phyloP scores from a whole-genome alignment of 2,329 filamentous ascomycete genomes.

The Aspergillus tamarii region DNA sequence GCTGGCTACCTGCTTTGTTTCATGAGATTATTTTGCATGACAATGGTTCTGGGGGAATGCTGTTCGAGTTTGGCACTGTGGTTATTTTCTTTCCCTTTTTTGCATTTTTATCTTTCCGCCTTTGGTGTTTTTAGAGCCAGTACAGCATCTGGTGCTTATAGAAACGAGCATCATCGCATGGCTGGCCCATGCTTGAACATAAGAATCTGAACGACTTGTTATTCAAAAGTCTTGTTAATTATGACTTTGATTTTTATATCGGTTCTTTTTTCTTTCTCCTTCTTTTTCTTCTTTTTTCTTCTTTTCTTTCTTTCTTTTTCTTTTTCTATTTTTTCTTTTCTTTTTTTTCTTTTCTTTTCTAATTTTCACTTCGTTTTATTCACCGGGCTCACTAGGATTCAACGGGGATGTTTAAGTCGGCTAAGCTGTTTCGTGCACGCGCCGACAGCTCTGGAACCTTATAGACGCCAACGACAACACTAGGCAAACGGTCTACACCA shows the following conservation, averaged over 20 bases:
- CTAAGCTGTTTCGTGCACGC: not conserved
- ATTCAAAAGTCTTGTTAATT: not conserved
- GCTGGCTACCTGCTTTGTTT: slow-evolving; percentile 1
- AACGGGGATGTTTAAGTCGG: not conserved
- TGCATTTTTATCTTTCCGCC: not conserved
- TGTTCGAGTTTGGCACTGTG: not conserved
- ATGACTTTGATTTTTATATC: not conserved
- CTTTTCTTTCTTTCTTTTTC: too few relatives aligned
- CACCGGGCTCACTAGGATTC: not conserved
- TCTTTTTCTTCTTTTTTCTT: too few relatives aligned
- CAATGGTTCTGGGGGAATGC: not conserved
- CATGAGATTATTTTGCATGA: not conserved
- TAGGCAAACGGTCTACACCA: not conserved
- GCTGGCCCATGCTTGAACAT: slow-evolving; percentile 7
- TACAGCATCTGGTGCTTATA: slow-evolving; percentile 7
- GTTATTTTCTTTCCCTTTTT: not conserved
- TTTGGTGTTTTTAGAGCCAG: slow-evolving; percentile 2
- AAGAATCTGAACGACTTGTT: not conserved
- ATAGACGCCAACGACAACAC: not conserved
- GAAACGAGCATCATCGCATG: slow-evolving; percentile 5
- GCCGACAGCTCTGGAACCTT: slow-evolving; percentile 3
- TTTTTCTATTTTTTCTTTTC: not conserved
- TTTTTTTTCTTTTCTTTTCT: not conserved
- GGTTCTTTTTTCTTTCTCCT: too few relatives aligned
- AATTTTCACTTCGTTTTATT: not conserved